phyloP scores from a whole-genome alignment of 495 filamentous ascomycete species.

The Aspergillus asperescens region DNA sequence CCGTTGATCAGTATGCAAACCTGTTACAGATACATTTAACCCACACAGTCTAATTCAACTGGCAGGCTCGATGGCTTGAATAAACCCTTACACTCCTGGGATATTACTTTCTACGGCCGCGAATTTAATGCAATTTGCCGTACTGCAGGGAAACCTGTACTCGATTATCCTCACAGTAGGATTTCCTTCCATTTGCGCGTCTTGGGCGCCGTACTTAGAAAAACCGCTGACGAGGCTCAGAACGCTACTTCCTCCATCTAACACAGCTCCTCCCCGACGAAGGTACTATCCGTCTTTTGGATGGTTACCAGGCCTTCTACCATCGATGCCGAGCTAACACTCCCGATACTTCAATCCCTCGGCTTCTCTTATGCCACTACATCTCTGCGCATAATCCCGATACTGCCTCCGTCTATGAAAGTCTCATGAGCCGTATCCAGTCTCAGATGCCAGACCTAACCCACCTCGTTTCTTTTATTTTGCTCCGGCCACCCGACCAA shows the following conservation, averaged over 20 bases:
- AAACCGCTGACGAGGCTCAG: background rate
- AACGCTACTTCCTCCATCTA: conserved; percentile 12
- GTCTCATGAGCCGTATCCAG: conserved; percentile 51
- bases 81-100: conserved; percentile 58
- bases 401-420: conserved; percentile 22
- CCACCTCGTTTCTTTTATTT: conserved; percentile 58
- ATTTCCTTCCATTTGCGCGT: too few relatives aligned
- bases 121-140: conserved; percentile 55
- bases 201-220: background rate
- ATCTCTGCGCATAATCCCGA: conserved; percentile 3
- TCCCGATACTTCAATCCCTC: conserved; percentile 65
- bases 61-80: conserved; percentile 64
- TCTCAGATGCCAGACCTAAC: conserved; percentile 44
- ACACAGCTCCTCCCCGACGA: conserved; percentile 6
- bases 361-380: conserved; percentile 49
- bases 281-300: conserved; percentile 1
- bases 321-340: conserved; percentile 33
- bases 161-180: conserved; percentile 49
- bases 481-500: conserved; percentile 65
- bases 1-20: conserved; percentile 8
- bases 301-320: conserved; percentile 6
- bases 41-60: background rate
- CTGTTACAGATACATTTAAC: background rate
- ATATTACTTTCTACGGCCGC: conserved; percentile 60
- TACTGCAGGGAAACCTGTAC: conserved; percentile 37